These are phyloP conservation scores for Thermomucor indicae-seudaticae DNA, from an alignment of 371 early-diverging fungal species.

Conservation along the genomic window DNA sequence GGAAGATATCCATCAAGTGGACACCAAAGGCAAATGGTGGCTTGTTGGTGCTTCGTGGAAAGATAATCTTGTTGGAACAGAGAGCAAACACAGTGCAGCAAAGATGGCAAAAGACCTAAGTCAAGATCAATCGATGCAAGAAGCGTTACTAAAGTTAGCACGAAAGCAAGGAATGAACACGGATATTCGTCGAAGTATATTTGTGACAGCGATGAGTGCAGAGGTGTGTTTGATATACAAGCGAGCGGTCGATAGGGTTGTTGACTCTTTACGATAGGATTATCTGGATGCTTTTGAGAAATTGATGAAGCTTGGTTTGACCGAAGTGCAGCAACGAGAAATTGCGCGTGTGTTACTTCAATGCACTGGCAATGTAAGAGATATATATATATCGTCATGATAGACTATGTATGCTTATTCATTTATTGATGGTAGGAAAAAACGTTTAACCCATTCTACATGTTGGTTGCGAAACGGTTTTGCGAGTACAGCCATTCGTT, in stretches of 20 bases:
- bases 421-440: constrained; percentile 58
- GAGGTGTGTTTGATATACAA: too few relatives aligned
- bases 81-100: constrained; percentile 33
- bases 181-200: constrained; percentile 88
- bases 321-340: constrained; percentile 91
- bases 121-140: constrained; percentile 49
- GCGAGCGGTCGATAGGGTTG: too few relatives aligned
- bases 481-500: constrained; percentile 74
- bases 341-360: constrained; percentile 89
- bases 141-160: constrained; percentile 75
- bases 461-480: constrained; percentile 76
- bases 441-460: constrained; percentile 93
- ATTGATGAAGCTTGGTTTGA: constrained; percentile 76
- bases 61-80: constrained; percentile 57
- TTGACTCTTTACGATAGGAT: too few relatives aligned
- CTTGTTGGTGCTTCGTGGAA: constrained; percentile 81
- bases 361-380: constrained; percentile 82
- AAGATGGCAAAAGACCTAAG: constrained; percentile 33
- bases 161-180: constrained; percentile 93
- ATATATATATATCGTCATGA: neutral
- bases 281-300: constrained; percentile 91
- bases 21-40: constrained; percentile 88
- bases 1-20: constrained; percentile 81
- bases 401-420: neutral
- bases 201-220: constrained; percentile 87